Conservation (phyloP, 2,329 filamentous ascomycete genomes). For the Colletotrichum sp. region DNA sequence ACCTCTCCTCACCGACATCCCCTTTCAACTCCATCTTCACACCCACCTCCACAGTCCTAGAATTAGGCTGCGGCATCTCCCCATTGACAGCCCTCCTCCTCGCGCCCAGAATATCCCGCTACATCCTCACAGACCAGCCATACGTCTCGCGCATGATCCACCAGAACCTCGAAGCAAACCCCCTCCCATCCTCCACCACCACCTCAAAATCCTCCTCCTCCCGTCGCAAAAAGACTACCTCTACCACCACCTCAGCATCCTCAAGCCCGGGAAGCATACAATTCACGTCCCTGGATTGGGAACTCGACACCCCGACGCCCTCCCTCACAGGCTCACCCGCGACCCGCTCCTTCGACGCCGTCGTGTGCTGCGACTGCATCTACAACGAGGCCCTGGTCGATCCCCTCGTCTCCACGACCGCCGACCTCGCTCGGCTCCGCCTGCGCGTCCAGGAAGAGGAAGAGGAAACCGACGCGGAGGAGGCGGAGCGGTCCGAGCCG, state of each 20-base stretch:
- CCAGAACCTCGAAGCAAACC: conserved; percentile 75
- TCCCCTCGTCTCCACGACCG: conserved; percentile 83
- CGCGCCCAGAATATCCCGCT: conserved; percentile 63
- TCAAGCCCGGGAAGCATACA: conserved; percentile 39
- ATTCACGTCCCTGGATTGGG: conserved; percentile 82
- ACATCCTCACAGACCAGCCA: conserved; percentile 85
- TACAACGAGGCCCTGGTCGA: conserved; percentile 89
- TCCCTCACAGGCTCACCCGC: conserved; percentile 40
- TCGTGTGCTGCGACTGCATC: conserved; percentile 91
- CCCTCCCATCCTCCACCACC: conserved; percentile 20
- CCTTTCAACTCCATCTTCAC: conserved; percentile 62
- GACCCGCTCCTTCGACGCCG: conserved; percentile 65
- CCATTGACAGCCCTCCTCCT: conserved; percentile 78
- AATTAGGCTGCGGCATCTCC: conserved; percentile 89
- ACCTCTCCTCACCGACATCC: conserved; percentile 71
- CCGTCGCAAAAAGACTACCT: conserved; percentile 11
- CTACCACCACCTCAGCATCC: neutral
- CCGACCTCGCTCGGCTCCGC: conserved; percentile 73
- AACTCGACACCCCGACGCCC: conserved; percentile 62
- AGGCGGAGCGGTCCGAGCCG: conserved; percentile 37
- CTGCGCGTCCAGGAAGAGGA: conserved; percentile 11
- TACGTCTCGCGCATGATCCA: conserved; percentile 82
- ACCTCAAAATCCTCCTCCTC: neutral
- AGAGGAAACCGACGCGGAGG: conserved; percentile 11
- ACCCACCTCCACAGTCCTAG: conserved; percentile 66